Evolutionary conservation across 2,329 filamentous ascomycete species (phyloP), one percentile per base, ranked within the genome.

Genomic region (Fusarium verrucosum): DNA sequence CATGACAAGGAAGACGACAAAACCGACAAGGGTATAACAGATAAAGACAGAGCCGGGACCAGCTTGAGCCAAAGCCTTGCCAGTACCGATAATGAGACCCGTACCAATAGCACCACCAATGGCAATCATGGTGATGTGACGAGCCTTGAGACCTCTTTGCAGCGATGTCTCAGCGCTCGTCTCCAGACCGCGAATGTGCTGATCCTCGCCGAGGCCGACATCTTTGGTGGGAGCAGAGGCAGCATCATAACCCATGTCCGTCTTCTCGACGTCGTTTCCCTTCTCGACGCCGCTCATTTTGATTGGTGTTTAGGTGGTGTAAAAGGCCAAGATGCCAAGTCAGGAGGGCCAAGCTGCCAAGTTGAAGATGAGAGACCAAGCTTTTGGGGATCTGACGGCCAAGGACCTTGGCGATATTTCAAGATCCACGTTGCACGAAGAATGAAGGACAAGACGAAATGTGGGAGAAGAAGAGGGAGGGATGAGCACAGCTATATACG

Each of bases 1-100:
- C 90, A 95, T 93, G 68, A 95, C 91, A 37, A 92, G 79, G 76
- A 88, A 95, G 66, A 94, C 92, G 58, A 95, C 77, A 42, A 89
- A 77, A 66, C 90, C 90, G 66, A 92, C 84, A 62, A 90, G 75
- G 33, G 85, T 82, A 78, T 92, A 92, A 10, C 88, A 88, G 74
- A 92, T 89, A 68, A 92, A 82, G 73, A 92, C 86, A 10, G 89
- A 86, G 19, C 80, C 89, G 45, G 90, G 90, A 1, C 82, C 83
- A 45, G 81, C 81, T 66, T 82, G 79, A 20, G 81, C 82, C 25
- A 85, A 79, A 4, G 82, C 82, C 73, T 82, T 82, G 58, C 83
- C 83, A 35, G 85, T 88, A 62, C 89, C 89, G 70, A 92, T 89
- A 66, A 92, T 90, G 52, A 92, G 81, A 74, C 90, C 90, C 50